Conservation (phyloP, 2,329 filamentous ascomycete genomes). For the Hypoxylon sp. region DNA sequence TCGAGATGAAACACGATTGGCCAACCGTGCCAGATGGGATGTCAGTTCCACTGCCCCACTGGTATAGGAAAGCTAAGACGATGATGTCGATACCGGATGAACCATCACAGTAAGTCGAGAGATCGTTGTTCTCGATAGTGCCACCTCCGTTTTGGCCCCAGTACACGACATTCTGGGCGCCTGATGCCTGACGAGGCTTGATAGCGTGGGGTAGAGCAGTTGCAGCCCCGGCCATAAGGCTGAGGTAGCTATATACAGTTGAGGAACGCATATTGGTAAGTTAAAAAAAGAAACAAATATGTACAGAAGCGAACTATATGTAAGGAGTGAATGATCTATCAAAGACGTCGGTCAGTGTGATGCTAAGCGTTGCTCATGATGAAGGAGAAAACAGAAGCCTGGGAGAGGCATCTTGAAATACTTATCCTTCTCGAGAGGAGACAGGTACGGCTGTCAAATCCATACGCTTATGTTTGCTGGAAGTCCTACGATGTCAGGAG, state of each 20-base stretch:
- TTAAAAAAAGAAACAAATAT: conserved; percentile 24
- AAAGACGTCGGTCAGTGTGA: conserved; percentile 27
- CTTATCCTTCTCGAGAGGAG: conserved; percentile 29
- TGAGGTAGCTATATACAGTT: conserved; percentile 28
- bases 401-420: conserved; percentile 21
- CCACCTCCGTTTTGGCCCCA: conserved; percentile 46
- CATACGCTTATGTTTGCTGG: not conserved
- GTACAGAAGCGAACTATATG: conserved; percentile 36
- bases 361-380: conserved; percentile 26
- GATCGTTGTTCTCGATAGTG: conserved; percentile 50
- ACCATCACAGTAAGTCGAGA: conserved; percentile 50
- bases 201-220: conserved; percentile 34
- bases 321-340: conserved; percentile 35
- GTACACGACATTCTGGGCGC: conserved; percentile 48
- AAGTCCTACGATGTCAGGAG: conserved; percentile 27
- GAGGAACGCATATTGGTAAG: conserved; percentile 37
- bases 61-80: conserved; percentile 54
- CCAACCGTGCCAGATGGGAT: conserved; percentile 53
- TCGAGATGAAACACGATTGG: conserved; percentile 50
- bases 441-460: conserved; percentile 6
- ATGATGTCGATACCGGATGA: conserved; percentile 53
- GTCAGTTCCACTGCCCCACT: conserved; percentile 48
- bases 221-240: conserved; percentile 35
- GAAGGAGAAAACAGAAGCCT: conserved; percentile 13
- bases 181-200: conserved; percentile 23